Evolutionary conservation across 108 stramenopile species (phyloP).

Genomic region (Cyclotella baltica): DNA sequence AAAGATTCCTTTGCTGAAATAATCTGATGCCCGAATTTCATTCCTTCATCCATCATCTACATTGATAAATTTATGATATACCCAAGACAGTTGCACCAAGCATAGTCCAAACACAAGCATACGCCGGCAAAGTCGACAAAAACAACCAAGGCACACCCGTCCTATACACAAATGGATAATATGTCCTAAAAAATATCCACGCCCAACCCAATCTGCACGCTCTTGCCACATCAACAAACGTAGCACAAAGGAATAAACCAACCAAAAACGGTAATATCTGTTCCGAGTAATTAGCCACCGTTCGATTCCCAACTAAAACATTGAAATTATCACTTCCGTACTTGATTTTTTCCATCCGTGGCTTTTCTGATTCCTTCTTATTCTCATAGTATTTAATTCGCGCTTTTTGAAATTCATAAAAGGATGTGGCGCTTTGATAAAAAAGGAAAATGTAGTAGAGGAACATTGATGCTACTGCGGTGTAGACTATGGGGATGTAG

Average conservation of each 20-base stretch:
- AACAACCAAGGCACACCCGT: conserved; percentile 14
- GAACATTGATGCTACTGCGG: conserved; percentile 15
- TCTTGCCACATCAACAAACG: conserved; percentile 18
- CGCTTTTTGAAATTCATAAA: conserved; percentile 13
- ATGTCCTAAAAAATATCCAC: conserved; percentile 28
- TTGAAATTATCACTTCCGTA: conserved; percentile 27
- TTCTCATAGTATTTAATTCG: not conserved
- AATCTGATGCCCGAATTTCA: not conserved
- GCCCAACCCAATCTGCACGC: conserved; percentile 16
- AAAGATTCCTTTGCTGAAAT: no score
- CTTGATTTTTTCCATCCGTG: conserved; percentile 8
- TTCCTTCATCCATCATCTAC: not conserved
- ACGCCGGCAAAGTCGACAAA: conserved; percentile 31
- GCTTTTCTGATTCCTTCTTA: conserved; percentile 3
- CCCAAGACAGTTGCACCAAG: conserved; percentile 2
- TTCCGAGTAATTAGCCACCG: conserved; percentile 22
- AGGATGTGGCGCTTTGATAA: conserved; percentile 23
- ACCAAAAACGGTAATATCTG: conserved; percentile 24
- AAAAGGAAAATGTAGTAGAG: conserved; percentile 31
- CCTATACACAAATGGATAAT: conserved; percentile 5
- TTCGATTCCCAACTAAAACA: conserved; percentile 20
- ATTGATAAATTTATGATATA: not conserved
- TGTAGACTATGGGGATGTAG: conserved; percentile 21
- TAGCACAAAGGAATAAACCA: conserved; percentile 15
- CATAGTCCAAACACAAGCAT: conserved; percentile 25